Conservation (phyloP, 139 green algal genomes). For the Mesotaenium endlicherianum region DNA sequence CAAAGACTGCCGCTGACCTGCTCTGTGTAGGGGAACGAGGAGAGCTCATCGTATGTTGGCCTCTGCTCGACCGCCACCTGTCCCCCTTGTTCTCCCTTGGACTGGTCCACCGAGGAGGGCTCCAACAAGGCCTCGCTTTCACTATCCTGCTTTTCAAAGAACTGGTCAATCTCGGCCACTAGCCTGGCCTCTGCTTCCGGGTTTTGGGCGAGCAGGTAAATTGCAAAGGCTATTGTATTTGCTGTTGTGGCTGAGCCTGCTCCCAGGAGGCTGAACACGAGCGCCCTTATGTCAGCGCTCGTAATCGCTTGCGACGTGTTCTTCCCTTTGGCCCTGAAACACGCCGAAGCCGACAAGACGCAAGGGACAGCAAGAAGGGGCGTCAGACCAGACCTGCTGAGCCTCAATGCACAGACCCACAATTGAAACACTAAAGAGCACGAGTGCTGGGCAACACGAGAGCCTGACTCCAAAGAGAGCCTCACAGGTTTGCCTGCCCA, state of each 20-base stretch:
- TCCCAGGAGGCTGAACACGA: conserved; percentile 17
- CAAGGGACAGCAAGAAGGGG: no score
- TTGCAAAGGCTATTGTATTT: conserved; percentile 12
- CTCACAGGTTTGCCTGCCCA: no score
- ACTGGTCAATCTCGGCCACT: neutral
- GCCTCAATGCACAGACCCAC: no score
- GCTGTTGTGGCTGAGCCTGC: conserved; percentile 8
- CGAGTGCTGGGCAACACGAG: no score
- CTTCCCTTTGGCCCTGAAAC: neutral
- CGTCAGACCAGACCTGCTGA: no score
- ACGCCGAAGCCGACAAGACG: no score
- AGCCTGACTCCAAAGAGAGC: no score
- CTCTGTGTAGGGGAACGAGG: conserved; percentile 1
- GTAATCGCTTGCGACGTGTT: neutral
- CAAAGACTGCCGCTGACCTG: neutral
- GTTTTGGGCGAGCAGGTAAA: conserved; percentile 6
- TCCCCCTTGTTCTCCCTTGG: neutral
- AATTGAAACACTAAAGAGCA: no score
- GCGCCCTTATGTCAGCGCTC: neutral
- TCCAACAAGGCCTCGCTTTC: no score
- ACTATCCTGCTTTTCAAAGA: no score
- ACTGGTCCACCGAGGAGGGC: no score
- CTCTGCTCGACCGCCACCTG: neutral
- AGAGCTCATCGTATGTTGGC: conserved; percentile 10
- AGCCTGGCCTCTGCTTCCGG: neutral